Conservation (phyloP, 2,329 filamentous ascomycete genomes). For the Rhynchosporium graminicola region DNA sequence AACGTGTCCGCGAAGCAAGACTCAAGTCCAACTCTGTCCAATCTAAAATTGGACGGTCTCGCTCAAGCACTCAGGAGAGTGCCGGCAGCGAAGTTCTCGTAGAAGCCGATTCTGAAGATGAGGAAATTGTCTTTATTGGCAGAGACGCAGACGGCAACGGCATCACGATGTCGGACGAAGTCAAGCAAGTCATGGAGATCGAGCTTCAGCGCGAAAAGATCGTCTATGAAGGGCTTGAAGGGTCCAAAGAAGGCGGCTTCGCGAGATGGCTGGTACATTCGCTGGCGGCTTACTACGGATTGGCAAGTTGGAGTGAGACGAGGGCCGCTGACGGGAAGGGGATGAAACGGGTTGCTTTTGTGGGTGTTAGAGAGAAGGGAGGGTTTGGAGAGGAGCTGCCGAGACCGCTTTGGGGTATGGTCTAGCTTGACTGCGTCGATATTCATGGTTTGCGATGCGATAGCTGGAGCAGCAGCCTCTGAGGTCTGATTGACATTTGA, state of each 20-base stretch:
- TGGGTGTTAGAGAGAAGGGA: constrained; percentile 58
- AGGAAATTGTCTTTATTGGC: constrained; percentile 90
- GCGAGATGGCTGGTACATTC: constrained; percentile 58
- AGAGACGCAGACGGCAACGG: constrained; percentile 49
- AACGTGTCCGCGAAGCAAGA: constrained; percentile 44
- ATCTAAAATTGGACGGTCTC: too few species aligned
- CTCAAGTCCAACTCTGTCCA: too few species aligned
- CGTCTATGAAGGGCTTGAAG: constrained; percentile 77
- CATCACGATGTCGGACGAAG: constrained; percentile 52
- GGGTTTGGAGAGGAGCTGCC: constrained; percentile 27
- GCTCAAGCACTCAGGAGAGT: constrained; percentile 28
- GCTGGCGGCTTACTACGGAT: constrained; percentile 20
- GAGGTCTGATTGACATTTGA: too few species aligned
- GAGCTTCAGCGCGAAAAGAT: constrained; percentile 63
- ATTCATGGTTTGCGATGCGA: background rate
- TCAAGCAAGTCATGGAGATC: constrained; percentile 54
- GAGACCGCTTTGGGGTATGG: constrained; percentile 31
- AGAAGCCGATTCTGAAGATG: constrained; percentile 58
- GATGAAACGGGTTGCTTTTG: constrained; percentile 48
- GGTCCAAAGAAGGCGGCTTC: constrained; percentile 77
- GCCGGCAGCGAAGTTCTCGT: constrained; percentile 38
- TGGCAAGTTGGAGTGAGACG: constrained; percentile 50
- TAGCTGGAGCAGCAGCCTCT: too few species aligned
- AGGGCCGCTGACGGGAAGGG: constrained; percentile 68
- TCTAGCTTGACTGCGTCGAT: constrained; percentile 3